Evolutionary conservation across 805 yeast genomes (phyloP), one percentile per base, ranked within the genome.

Genomic region (Sporopachydermia quercuum): DNA sequence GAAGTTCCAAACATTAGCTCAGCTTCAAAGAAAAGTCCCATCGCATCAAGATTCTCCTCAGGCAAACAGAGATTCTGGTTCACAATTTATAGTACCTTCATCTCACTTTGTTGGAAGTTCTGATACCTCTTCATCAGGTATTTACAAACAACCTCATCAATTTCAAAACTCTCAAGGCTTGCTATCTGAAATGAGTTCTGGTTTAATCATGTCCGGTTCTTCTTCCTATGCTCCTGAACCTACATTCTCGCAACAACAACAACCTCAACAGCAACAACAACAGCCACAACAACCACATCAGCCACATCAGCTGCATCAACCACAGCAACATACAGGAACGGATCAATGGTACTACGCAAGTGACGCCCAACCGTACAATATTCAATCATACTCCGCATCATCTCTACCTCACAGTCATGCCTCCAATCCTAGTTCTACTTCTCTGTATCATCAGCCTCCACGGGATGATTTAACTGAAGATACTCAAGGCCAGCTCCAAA

Each of bases 361-460:
- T 8, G 30, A 23, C n/a, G 13, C 8, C 13, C 30, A 23, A n/a
- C n/a, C 8, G 13, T 8, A n/a, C 8, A 8, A 8, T 8, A 23
- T 23, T 23, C 30, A 23, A 23, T 23, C 30, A 8, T n/a, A n/a
- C n/a, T n/a, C n/a, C n/a, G n/a, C n/a, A n/a, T n/a, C n/a, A n/a
- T n/a, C n/a, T n/a, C n/a, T n/a, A n/a, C n/a, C n/a, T n/a, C n/a
- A n/a, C n/a, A n/a, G n/a, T n/a, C 30, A 23, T 23, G 13, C 8
- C 13, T 23, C 30, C n/a, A 8, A 23, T 23, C 30, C 8, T 8
- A 8, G 13, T 23, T n/a, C 8, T n/a, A 8, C 8, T 8, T 23
- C 30, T 23, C n/a, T n/a, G n/a, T n/a, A n/a, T n/a, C 30, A 23
- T 23, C 30, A 23, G 30, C 30, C 30, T 23, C 30, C 30, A n/a